Evolutionary conservation across 768 basidiomycete genomes (phyloP).

Genomic region (Candolleomyces efflorescens): DNA sequence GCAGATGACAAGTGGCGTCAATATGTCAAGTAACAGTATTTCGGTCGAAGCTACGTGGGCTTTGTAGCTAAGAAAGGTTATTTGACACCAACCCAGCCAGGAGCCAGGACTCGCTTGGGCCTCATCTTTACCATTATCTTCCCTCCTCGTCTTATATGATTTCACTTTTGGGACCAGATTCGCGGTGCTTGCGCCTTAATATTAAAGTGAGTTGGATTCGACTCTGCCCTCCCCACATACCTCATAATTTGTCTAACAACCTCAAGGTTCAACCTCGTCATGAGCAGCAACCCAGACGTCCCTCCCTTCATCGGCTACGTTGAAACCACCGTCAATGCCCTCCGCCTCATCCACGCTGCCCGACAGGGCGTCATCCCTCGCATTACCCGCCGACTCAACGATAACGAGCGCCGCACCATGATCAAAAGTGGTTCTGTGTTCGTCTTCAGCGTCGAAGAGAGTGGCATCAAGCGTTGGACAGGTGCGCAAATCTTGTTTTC

Average conservation of each 20-base stretch:
- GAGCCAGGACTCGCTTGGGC: background rate
- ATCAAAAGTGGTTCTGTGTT: conserved; percentile 71
- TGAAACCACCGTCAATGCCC: conserved; percentile 76
- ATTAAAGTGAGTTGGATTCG: conserved; percentile 28
- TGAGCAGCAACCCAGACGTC: conserved; percentile 52
- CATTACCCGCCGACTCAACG: conserved; percentile 80
- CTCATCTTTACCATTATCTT: background rate
- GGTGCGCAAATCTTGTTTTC: conserved; percentile 31
- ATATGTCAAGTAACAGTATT: conserved; percentile 37
- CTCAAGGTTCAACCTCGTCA: conserved; percentile 46
- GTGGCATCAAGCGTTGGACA: conserved; percentile 87
- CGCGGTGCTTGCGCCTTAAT: conserved; percentile 12
- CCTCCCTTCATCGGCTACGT: conserved; percentile 76
- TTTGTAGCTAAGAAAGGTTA: conserved; percentile 34
- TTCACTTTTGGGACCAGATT: conserved; percentile 18
- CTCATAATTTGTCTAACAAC: conserved; percentile 44
- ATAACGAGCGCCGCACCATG: conserved; percentile 68
- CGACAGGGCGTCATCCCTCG: conserved; percentile 75
- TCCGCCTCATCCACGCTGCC: conserved; percentile 80
- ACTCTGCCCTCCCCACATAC: conserved; percentile 36
- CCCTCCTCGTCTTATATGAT: background rate
- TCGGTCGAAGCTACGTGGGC: conserved; percentile 36
- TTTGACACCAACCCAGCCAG: conserved; percentile 35
- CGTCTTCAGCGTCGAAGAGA: conserved; percentile 85
- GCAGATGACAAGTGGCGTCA: conserved; percentile 40